A percentile compares a stretch with the other conserved stretches of the same genome.
phyloP scores from a whole-genome alignment of 495 filamentous ascomycete genomes.

The Neurospora intermedia region DNA sequence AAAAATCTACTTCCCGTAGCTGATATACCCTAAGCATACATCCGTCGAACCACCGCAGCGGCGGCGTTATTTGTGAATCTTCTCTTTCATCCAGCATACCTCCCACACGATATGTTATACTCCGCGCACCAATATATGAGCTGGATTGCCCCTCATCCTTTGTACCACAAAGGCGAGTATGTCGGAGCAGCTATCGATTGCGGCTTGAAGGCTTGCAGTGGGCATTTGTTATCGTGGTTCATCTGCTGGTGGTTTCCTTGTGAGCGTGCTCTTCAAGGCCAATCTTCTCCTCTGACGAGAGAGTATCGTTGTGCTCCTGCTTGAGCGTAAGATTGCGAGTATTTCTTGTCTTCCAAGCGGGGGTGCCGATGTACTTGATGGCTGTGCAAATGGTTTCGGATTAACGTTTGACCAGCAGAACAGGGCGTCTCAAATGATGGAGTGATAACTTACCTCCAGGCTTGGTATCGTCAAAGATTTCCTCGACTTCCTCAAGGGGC shows the following conservation, averaged over 20 bases:
- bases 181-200: neutral
- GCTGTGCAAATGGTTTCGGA: constrained; percentile 26
- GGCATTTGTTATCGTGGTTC: neutral
- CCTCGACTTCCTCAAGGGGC: constrained; percentile 65
- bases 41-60: neutral
- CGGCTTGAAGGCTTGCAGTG: neutral
- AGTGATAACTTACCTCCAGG: constrained; percentile 12
- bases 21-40: neutral
- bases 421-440: neutral
- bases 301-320: constrained; percentile 23
- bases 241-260: constrained; percentile 4
- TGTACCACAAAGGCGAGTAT: neutral
- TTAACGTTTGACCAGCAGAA: neutral
- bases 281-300: constrained; percentile 22
- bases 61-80: neutral
- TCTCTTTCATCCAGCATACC: neutral
- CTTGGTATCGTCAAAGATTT: constrained; percentile 48
- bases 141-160: neutral
- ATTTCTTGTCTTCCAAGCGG: constrained; percentile 57
- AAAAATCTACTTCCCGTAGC: neutral
- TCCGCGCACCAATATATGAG: neutral
- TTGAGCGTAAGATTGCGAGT: constrained; percentile 19
- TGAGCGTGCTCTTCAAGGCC: constrained; percentile 4
- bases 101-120: neutral
- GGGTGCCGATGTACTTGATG: constrained; percentile 51